Evolutionary conservation across 495 filamentous ascomycete genomes (phyloP).

Genomic region (Friedmanniomyces simplex): DNA sequence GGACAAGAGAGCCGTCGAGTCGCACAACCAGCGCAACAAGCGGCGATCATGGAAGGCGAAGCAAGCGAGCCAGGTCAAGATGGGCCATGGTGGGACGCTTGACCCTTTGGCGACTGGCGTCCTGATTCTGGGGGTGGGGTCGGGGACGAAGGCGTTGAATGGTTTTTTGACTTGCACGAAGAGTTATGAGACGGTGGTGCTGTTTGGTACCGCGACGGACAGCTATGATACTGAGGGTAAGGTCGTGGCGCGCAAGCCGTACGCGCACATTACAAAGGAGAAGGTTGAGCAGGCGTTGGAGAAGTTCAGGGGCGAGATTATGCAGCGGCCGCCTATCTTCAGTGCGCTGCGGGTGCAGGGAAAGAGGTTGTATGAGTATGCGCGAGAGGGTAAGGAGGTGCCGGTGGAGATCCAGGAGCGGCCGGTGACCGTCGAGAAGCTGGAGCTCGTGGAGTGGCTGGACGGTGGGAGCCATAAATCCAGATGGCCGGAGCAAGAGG

Average conservation of each 20-base stretch:
- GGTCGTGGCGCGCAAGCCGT: conserved; percentile 58
- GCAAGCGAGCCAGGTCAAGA: conserved; percentile 62
- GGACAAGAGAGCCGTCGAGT: conserved; percentile 29
- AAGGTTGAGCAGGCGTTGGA: conserved; percentile 65
- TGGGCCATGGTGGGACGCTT: conserved; percentile 92
- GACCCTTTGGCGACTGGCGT: conserved; percentile 93
- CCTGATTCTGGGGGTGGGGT: conserved; percentile 74
- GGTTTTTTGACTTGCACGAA: conserved; percentile 81
- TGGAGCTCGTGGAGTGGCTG: conserved; percentile 81
- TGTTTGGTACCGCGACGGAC: conserved; percentile 90
- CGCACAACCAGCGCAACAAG: conserved; percentile 39
- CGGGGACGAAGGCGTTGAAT: conserved; percentile 72
- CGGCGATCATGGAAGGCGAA: conserved; percentile 43
- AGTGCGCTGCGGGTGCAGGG: conserved; percentile 87
- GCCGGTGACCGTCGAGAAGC: conserved; percentile 59
- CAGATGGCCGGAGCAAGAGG: conserved; percentile 65
- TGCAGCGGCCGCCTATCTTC: conserved; percentile 85
- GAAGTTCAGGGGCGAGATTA: conserved; percentile 72
- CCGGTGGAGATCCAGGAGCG: conserved; percentile 74
- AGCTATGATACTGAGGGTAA: conserved; percentile 81
- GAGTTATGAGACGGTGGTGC: conserved; percentile 74
- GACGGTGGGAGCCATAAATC: conserved; percentile 67
- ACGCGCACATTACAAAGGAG: conserved; percentile 67
- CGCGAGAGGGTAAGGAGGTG: conserved; percentile 71
- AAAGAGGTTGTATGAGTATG: conserved; percentile 92